phyloP scores from a whole-genome alignment of 148 eudicot species.

The Amaranthus palmeri region DNA sequence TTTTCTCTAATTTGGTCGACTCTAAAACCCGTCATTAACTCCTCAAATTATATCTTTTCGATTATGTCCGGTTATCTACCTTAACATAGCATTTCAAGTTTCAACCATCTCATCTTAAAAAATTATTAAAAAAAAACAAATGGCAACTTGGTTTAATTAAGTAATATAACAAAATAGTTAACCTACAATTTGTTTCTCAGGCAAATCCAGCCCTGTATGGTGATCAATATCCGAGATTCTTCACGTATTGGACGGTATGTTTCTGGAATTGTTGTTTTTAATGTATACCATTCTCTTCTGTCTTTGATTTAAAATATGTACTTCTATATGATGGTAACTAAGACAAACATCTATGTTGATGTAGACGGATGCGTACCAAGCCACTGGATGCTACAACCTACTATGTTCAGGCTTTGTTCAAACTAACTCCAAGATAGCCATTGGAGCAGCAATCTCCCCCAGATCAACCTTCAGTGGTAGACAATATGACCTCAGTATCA shows the following conservation, averaged over 20 bases:
- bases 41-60: too few species aligned
- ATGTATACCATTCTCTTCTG: background rate
- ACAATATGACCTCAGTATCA: slow-evolving; percentile 86
- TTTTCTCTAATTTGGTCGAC: too few species aligned
- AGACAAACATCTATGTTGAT: background rate
- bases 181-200: slow-evolving; percentile 33
- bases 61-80: too few species aligned
- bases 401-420: slow-evolving; percentile 96
- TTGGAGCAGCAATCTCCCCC: slow-evolving; percentile 99
- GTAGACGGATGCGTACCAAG: slow-evolving; percentile 94
- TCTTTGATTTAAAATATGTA: background rate
- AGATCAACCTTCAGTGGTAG: slow-evolving; percentile 54
- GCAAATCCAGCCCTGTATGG: slow-evolving; percentile 91
- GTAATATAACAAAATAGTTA: background rate
- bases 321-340: background rate
- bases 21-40: too few species aligned
- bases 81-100: too few species aligned
- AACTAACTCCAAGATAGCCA: slow-evolving; percentile 74
- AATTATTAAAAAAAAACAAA: too few species aligned
- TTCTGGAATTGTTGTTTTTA: background rate
- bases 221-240: slow-evolving; percentile 84
- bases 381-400: slow-evolving; percentile 98
- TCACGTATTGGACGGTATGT: slow-evolving; percentile 97
- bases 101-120: too few species aligned
- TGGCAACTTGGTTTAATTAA: background rate